Base-by-base conservation (phyloP, 345 rosid genomes). In the Salix udensis region DNA sequence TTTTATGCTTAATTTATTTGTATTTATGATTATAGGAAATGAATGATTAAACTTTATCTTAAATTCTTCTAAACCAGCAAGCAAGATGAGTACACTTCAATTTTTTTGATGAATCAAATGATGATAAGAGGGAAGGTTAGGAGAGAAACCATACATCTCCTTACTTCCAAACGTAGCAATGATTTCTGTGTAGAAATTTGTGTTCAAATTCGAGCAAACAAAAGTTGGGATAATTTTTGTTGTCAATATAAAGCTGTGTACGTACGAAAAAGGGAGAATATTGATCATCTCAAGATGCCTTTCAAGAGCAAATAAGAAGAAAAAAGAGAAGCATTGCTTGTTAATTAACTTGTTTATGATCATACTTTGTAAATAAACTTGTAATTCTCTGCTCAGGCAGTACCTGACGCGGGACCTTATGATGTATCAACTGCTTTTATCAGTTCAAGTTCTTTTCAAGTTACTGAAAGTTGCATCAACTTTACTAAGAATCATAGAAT, bases 401-500 rank as follows among this genome's bases (percentile, higher is more conserved):
- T 34, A 58, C 64, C 64, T 4, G 64, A 58, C 10, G 23, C 64
- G 64, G 28, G 64, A 58, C 64, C 64, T 58, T 58, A 58, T 10
- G 4, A 23, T 23, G 10, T n/a, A 58, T 58, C 62, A 10, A n/a
- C 26, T 23, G 23, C 64, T 58, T 31, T 58, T 58, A 52, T 52
- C 23, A 19, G 50, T 14, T 46, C 16, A 12, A 46, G 16, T 12
- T 46, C 19, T 52, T 52, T 52, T 52, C 0, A 52, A 52, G 58
- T 52, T 52, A 6, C 23, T 52, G 58, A 58, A 61, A 61, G 76
- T 40, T 40, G 42, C 70, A 55, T 79, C 60, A 55, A 62, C 79
- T 82, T 82, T 82, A 74, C 73, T 39, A 50, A 67, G 37, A 64
- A 65, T 30, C 44, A 13, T 23, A 53, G 74, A 42, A 81, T 78